Percentiles rank a stretch among this genome's conserved stretches.
These are phyloP conservation scores for Kwoniella europaea DNA, from an alignment of 768 basidiomycete species.

Conservation along the genomic window DNA sequence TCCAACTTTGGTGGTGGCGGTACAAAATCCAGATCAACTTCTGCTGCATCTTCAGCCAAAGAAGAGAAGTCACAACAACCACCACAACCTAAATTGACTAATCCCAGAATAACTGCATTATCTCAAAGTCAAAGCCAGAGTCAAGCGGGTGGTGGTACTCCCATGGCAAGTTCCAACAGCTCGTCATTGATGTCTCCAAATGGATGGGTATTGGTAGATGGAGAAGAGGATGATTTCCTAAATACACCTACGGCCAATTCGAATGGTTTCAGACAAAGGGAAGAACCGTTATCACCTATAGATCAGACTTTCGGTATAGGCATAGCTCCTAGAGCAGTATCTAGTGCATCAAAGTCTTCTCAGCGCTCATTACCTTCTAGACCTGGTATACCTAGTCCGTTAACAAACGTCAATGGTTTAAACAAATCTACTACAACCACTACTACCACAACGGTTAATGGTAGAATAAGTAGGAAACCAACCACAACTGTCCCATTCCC, in stretches of 20 bases:
- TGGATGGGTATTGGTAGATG: slow-evolving; percentile 45
- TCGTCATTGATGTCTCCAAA: slow-evolving; percentile 36
- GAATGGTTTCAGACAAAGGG: neutral
- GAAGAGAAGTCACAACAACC: slow-evolving; percentile 1
- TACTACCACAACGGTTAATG: slow-evolving; percentile 17
- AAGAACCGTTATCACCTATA: slow-evolving; percentile 42
- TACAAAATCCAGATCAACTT: slow-evolving; percentile 12
- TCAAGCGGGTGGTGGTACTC: slow-evolving; percentile 8
- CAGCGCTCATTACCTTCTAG: slow-evolving; percentile 38
- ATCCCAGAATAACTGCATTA: slow-evolving; percentile 30
- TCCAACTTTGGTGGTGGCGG: slow-evolving; percentile 8
- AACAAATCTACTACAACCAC: slow-evolving; percentile 20
- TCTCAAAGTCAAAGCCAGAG: slow-evolving; percentile 7
- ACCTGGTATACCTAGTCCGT: slow-evolving; percentile 50
- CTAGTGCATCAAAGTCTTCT: slow-evolving; percentile 36
- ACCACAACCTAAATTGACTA: slow-evolving; percentile 14
- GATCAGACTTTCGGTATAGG: slow-evolving; percentile 17
- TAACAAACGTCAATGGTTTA: slow-evolving; percentile 22
- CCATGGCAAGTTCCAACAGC: slow-evolving; percentile 17
- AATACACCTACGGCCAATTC: slow-evolving; percentile 21
- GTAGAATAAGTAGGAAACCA: slow-evolving; percentile 12
- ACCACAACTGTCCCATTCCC: slow-evolving; percentile 20
- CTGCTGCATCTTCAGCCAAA: slow-evolving; percentile 1
- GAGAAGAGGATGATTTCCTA: slow-evolving; percentile 23
- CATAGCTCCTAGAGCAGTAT: slow-evolving; percentile 30